Percentiles rank a stretch among this genome's conserved stretches.
Conservation (phyloP, 345 rosid species). For the Microcos paniculata region DNA sequence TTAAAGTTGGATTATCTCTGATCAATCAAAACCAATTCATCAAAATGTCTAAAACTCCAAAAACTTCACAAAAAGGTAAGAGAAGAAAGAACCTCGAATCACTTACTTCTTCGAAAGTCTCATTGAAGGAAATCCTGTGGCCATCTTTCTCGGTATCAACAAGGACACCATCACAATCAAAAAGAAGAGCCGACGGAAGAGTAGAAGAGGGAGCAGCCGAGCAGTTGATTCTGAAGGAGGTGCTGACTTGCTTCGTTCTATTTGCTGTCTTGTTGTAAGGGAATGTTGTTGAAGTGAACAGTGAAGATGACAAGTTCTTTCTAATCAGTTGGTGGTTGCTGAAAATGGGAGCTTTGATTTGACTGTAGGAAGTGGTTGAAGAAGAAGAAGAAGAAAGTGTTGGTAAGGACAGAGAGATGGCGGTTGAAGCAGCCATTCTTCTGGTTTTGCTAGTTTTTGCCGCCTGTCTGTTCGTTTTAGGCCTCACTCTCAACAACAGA, state of each 20-base stretch:
- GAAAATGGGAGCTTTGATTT: slow-evolving; percentile 21
- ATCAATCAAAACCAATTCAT: neutral
- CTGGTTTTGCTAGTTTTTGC: neutral
- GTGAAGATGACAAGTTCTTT: slow-evolving; percentile 18
- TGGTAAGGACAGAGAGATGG: slow-evolving; percentile 37
- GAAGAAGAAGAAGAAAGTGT: slow-evolving; percentile 23
- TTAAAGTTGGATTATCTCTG: neutral
- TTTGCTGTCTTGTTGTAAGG: slow-evolving; percentile 1
- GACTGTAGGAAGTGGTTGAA: slow-evolving; percentile 11
- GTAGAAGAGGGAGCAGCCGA: slow-evolving; percentile 41
- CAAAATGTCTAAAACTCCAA: neutral
- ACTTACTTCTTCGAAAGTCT: slow-evolving; percentile 92
- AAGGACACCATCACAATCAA: slow-evolving; percentile 95
- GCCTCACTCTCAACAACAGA: neutral
- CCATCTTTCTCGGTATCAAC: slow-evolving; percentile 98
- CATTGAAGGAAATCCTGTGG: slow-evolving; percentile 90
- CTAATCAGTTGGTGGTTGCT: slow-evolving; percentile 21
- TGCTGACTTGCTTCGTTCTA: slow-evolving; percentile 18
- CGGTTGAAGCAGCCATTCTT: slow-evolving; percentile 39
- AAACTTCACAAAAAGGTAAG: neutral
- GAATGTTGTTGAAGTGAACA: slow-evolving; percentile 23
- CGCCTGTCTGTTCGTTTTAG: neutral
- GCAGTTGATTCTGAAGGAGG: slow-evolving; percentile 37
- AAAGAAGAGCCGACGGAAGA: slow-evolving; percentile 81
- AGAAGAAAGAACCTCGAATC: neutral